These are phyloP conservation scores for Fusarium newnesense DNA, from an alignment of 2,329 filamentous ascomycete genomes.

Conservation along the genomic window DNA sequence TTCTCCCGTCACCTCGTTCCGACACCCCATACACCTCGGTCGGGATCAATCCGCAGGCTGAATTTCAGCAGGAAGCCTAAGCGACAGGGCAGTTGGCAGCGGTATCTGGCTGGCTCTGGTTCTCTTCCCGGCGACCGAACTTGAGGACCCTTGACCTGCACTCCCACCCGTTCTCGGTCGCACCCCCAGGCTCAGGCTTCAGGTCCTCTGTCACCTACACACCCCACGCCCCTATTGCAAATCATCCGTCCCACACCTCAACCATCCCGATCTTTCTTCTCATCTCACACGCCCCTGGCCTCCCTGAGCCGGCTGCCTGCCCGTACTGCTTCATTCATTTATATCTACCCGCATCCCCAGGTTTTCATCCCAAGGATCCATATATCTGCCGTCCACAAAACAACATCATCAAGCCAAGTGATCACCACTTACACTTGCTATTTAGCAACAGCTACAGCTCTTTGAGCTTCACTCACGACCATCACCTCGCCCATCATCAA, in stretches of 20 bases:
- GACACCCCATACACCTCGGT: conserved; percentile 1
- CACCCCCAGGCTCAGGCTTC: conserved; percentile 11
- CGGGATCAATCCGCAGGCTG: conserved; percentile 24
- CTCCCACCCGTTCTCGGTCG: conserved; percentile 19
- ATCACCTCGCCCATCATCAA: conserved; percentile 36
- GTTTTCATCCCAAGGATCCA: conserved; percentile 28
- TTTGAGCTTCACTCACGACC: conserved; percentile 32
- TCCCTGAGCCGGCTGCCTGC: conserved; percentile 41
- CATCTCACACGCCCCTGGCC: conserved; percentile 36
- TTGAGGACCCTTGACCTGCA: conserved; percentile 31
- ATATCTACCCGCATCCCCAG: conserved; percentile 44
- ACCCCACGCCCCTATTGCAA: conserved; percentile 16
- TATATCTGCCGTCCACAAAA: conserved; percentile 32
- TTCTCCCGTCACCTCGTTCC: neutral
- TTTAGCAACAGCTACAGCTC: conserved; percentile 30
- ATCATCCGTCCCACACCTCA: conserved; percentile 34
- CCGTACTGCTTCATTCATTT: conserved; percentile 41
- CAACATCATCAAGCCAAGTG: conserved; percentile 29
- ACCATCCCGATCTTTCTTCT: conserved; percentile 17
- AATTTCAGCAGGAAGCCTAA: conserved; percentile 18
- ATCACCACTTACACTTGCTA: conserved; percentile 32
- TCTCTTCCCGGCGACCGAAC: conserved; percentile 30
- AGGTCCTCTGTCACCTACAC: conserved; percentile 1
- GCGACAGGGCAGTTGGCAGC: neutral
- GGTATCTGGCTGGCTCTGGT: conserved; percentile 5